Evolutionary conservation across 1,284 basidiomycete genomes (phyloP).

Genomic region (Lignosus rhinocerotis): DNA sequence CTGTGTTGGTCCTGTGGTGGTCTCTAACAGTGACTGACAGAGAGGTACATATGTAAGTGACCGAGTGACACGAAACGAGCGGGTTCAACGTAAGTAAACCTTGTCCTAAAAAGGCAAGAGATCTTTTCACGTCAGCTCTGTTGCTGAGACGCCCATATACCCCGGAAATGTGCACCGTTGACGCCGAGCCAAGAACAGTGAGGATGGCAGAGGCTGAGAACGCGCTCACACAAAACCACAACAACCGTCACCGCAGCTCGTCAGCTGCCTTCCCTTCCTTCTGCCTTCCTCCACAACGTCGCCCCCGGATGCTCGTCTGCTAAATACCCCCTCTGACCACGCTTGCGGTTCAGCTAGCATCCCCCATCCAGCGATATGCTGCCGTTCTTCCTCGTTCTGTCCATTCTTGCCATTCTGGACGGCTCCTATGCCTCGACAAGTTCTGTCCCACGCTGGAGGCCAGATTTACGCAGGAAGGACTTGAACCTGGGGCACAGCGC

Average conservation of each 20-base stretch:
- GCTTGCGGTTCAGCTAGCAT: neutral
- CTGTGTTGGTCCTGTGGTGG: neutral
- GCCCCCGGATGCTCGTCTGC: slow-evolving; percentile 14
- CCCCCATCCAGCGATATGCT: slow-evolving; percentile 21
- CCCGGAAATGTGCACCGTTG: neutral
- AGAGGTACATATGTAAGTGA: neutral
- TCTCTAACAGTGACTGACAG: too few relatives aligned
- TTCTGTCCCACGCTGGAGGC: slow-evolving; percentile 20
- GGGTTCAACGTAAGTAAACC: too few relatives aligned
- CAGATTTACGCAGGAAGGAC: slow-evolving; percentile 19
- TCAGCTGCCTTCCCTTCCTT: slow-evolving; percentile 10
- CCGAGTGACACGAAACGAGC: neutral
- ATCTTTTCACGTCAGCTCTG: neutral
- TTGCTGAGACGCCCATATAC: neutral
- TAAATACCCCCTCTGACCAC: slow-evolving; percentile 4
- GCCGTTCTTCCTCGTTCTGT: slow-evolving; percentile 17
- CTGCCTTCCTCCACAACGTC: neutral
- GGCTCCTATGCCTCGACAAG: slow-evolving; percentile 3
- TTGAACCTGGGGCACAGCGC: neutral
- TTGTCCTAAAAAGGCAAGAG: neutral
- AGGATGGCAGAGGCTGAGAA: neutral
- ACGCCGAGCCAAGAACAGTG: neutral
- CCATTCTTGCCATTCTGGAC: slow-evolving; percentile 25
- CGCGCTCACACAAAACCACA: slow-evolving; percentile 6
- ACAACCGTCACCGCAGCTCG: slow-evolving; percentile 3